These are phyloP conservation scores for Russula brevipes DNA, from an alignment of 768 basidiomycete species.

Conservation along the genomic window DNA sequence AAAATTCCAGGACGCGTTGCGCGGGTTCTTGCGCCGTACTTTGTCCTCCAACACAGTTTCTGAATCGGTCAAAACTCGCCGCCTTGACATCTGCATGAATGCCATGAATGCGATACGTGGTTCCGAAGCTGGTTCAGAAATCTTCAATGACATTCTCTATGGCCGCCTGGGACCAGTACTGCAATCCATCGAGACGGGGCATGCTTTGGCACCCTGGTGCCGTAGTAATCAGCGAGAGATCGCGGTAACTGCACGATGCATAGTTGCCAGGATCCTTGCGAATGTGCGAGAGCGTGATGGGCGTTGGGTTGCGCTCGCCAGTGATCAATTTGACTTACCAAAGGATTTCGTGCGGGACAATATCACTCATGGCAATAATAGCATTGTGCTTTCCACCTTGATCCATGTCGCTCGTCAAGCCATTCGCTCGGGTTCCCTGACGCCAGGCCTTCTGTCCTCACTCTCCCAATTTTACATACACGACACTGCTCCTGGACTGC, in stretches of 20 bases:
- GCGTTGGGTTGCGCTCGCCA: not conserved
- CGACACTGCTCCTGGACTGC: not conserved
- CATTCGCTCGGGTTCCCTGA: not conserved
- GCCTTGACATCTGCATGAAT: not conserved
- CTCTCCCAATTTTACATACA: not conserved
- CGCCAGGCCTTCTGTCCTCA: not conserved
- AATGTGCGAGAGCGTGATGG: not conserved
- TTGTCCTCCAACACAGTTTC: not conserved
- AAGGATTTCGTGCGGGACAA: not conserved
- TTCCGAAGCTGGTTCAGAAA: not conserved
- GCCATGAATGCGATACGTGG: not conserved
- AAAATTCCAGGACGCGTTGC: not conserved
- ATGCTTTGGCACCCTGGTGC: not conserved
- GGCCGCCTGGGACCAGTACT: not conserved
- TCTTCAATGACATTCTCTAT: not conserved
- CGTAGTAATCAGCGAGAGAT: not conserved
- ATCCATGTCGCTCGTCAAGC: not conserved
- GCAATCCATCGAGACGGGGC: not conserved
- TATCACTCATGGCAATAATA: not conserved
- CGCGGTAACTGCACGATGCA: not conserved
- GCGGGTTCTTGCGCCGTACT: not conserved
- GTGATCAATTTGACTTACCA: not conserved
- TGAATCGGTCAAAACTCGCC: not conserved
- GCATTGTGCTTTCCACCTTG: not conserved
- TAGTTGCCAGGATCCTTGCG: not conserved